Percentiles rank a stretch among this genome's conserved stretches.
phyloP scores from a whole-genome alignment of 805 yeast species.

The Kazachstania psychrophila region DNA sequence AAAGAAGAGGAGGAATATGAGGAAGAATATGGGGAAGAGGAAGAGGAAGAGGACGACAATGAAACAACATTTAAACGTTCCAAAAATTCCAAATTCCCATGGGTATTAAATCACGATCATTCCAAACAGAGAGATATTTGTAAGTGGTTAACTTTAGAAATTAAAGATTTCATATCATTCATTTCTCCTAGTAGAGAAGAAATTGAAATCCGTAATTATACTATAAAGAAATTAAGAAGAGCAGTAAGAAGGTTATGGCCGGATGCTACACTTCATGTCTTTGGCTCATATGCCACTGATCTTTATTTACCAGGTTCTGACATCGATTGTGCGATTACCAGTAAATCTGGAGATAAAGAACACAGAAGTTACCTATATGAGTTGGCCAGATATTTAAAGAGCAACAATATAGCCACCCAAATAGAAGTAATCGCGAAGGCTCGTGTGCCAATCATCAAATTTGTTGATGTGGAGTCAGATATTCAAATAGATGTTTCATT shows the following conservation, averaged over 20 bases:
- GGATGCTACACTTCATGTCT: conserved; percentile 69
- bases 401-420: conserved; percentile 50
- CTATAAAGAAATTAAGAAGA: conserved; percentile 51
- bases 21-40: conserved; percentile 6
- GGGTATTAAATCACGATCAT: conserved; percentile 74
- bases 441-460: conserved; percentile 89
- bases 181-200: conserved; percentile 78
- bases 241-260: conserved; percentile 58
- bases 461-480: conserved; percentile 59
- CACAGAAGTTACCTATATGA: conserved; percentile 59
- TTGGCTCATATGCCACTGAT: conserved; percentile 93
- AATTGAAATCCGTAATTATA: conserved; percentile 53
- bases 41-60: conserved; percentile 2
- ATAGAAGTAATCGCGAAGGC: conserved; percentile 85
- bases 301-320: conserved; percentile 93
- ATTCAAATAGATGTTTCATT: conserved; percentile 86
- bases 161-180: conserved; percentile 73
- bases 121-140: conserved; percentile 67
- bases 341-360: conserved; percentile 48
- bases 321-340: conserved; percentile 82
- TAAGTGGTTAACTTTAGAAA: conserved; percentile 81
- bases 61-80: conserved; percentile 2
- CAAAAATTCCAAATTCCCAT: conserved; percentile 39
- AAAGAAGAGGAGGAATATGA: conserved; percentile 3
- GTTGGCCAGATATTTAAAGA: conserved; percentile 59